Percentiles rank a stretch among this genome's conserved stretches.
Conservation (phyloP, 345 rosid genomes). For the Atalantia buxifolia region DNA sequence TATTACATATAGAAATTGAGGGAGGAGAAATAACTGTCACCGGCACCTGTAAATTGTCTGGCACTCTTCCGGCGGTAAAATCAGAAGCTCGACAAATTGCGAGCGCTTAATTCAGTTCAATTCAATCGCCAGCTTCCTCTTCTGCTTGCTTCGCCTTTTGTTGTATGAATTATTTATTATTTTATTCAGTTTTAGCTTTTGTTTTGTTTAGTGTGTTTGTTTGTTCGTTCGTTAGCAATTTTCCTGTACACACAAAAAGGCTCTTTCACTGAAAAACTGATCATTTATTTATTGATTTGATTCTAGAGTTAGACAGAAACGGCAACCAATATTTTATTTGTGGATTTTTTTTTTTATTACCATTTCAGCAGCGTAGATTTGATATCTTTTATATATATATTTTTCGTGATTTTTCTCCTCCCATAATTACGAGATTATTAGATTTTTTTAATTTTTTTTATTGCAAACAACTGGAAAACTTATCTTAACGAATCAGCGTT, state of each 20-base stretch:
- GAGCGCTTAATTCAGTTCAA: background rate
- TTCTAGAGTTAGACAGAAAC: background rate
- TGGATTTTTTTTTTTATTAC: too few relatives aligned
- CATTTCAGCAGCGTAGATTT: background rate
- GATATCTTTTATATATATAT: too few relatives aligned
- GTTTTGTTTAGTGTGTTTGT: background rate
- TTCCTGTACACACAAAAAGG: background rate
- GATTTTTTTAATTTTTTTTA: background rate
- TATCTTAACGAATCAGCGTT: background rate
- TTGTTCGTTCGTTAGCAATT: constrained; percentile 5
- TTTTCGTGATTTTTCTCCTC: background rate
- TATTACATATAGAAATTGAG: background rate
- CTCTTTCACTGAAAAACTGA: background rate
- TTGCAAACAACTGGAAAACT: background rate
- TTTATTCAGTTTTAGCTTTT: background rate
- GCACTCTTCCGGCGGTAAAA: background rate
- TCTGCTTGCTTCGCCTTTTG: background rate
- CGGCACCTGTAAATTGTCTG: background rate
- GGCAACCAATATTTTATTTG: background rate
- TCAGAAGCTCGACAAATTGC: background rate
- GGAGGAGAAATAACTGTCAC: background rate
- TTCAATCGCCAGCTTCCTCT: constrained; percentile 18
- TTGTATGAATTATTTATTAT: background rate
- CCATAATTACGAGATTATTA: background rate
- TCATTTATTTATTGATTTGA: background rate